phyloP scores from a whole-genome alignment of 129 eudicot species.

The carrot (Daucus carota) region DNA sequence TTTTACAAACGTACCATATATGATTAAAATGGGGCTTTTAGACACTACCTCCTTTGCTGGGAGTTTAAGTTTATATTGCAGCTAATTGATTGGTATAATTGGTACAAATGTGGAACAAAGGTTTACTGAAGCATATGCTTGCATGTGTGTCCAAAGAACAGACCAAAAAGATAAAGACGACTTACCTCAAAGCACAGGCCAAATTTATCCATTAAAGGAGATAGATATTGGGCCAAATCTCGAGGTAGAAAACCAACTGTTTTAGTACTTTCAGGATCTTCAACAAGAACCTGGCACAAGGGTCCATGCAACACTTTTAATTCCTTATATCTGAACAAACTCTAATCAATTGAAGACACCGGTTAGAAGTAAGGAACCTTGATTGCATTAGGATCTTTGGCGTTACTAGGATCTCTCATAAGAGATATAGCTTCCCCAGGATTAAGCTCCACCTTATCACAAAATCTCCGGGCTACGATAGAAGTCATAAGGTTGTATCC shows the following conservation, averaged over 20 bases:
- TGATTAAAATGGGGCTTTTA: neutral
- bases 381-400: constrained; percentile 76
- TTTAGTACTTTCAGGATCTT: constrained; percentile 39
- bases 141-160: neutral
- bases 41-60: neutral
- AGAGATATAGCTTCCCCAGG: constrained; percentile 47
- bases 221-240: constrained; percentile 72
- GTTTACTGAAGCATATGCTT: neutral
- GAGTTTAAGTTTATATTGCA: neutral
- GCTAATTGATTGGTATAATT: neutral
- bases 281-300: constrained; percentile 59
- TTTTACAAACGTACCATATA: neutral
- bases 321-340: constrained; percentile 4
- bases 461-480: constrained; percentile 69
- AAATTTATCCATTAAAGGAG: constrained; percentile 71
- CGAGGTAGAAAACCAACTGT: constrained; percentile 76
- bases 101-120: neutral
- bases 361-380: constrained; percentile 42
- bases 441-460: constrained; percentile 39
- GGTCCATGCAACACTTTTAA: constrained; percentile 12
- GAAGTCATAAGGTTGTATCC: constrained; percentile 44
- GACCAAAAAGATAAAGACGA: neutral
- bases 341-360: constrained; percentile 7
- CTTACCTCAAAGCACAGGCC: constrained; percentile 64
- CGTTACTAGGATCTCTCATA: constrained; percentile 62